Evolutionary conservation across 2,329 filamentous ascomycete species (phyloP), one percentile per base, ranked within the genome.

Genomic region (Aspergillus quadricinctus): DNA sequence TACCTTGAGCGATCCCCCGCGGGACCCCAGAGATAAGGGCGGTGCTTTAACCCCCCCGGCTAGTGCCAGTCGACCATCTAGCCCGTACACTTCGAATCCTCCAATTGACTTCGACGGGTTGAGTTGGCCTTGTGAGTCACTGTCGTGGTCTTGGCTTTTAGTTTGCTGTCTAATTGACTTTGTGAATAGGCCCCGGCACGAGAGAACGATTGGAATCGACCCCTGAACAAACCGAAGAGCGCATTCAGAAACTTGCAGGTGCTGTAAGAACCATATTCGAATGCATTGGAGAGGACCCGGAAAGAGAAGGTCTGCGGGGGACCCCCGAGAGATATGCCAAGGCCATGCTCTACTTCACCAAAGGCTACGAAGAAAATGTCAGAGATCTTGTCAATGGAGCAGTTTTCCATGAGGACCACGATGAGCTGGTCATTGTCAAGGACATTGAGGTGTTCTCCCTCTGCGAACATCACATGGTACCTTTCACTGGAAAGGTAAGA

Each of bases 391-490:
- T 97, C 60, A 97, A 97, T 72, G 84, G 88, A 55, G 94, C 94
- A 19, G 89, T 97, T 53, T 99, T 99, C 76, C 88, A 96, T 68
- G 94, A 97, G 73, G 91, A 93, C 60, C 93, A 97, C 70, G 94
- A 96, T 69, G 94, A 99, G 76, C 84, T 99, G 78, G 92, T 99
- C 29, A 96, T 97, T 67, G 91, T 99, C 57, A 96, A 96, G 77
- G 92, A 97, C 69, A 97, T 99, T 68, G 92, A 97, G 71, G 85
- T 97, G 11, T 96, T 92, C 75, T 93, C 89, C 61, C 80, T 97
- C 46, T 99, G 94, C 79, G 94, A 99, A 78, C 94, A 99, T 73
- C 94, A 99, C 71, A 83, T 99, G 71, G 93, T 99, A 7, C 94
- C 94, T 0, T 99, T 99, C 69, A 93, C 85, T 3, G 94, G 94